Evolutionary conservation across 257 asterid species (phyloP), one percentile per base, ranked within the genome.

Genomic region (Anisodus acutangulus): DNA sequence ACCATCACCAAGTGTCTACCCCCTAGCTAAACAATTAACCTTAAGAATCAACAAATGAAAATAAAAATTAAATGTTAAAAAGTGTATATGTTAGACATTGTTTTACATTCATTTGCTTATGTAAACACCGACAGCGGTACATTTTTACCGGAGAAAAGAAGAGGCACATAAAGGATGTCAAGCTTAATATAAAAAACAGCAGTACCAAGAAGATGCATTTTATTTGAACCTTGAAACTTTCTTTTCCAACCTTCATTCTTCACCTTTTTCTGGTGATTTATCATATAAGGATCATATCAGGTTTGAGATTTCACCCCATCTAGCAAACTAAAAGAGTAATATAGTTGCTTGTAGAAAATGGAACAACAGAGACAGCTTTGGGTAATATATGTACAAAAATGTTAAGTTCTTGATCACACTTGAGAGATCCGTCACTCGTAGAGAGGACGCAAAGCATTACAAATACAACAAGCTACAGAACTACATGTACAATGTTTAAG

Each of bases 401-500:
- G 68, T 6, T 53, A 82, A 76, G 81, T 51, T 49, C 62, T 10
- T 72, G 82, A 76, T 59, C 76, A 55, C 59, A 12, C 63, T 19
- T 22, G 6, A 51, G 37, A 62, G 74, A 59, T 54, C 82, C 72
- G 39, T 71, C 85, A 5, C 82, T 70, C 16, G 2, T 31, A 31
- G 43, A 69, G 58, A 83, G 85, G 82, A 71, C 82, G 53, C 80
- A 22, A 57, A 41, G 47, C 49, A 69, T 39, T 54, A 67, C 49
- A 5, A 45, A 58, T 7, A 17, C 6, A 39, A 59, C 10, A 54
- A 83, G 57, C 81, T 83, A 71, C 26, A 12, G 6, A 37, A 69
- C 49, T 69, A 83, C 45, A 63, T 63, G 84, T 81, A 81, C 78
- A 82, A 82, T 82, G 79, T 66, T 51, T 54, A 82, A 22, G 43